phyloP scores from a whole-genome alignment of 176 grass and related monocot genomes.

The Oryza officinalis region DNA sequence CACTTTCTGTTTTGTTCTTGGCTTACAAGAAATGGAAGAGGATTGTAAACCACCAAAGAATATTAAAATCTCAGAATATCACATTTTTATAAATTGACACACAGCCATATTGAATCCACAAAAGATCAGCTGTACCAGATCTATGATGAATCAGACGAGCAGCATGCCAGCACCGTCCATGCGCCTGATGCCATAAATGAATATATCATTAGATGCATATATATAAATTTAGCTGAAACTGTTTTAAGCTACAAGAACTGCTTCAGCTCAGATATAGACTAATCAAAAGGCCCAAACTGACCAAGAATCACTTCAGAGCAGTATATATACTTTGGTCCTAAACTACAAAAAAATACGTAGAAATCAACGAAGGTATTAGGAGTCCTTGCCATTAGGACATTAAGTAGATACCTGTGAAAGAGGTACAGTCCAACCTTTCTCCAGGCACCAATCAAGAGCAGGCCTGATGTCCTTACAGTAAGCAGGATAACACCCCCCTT shows the following conservation, averaged over 20 bases:
- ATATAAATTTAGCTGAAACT: not conserved
- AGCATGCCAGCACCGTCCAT: constrained; percentile 21
- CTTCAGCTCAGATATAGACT: not conserved
- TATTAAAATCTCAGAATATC: not conserved
- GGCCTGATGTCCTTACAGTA: constrained; percentile 47
- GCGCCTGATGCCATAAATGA: constrained; percentile 43
- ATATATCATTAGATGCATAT: not conserved
- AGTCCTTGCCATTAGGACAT: constrained; percentile 1
- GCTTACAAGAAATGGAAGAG: not conserved
- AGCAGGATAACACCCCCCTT: constrained; percentile 26
- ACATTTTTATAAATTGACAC: not conserved
- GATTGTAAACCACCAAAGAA: not conserved
- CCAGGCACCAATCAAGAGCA: constrained; percentile 50
- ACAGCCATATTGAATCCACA: constrained; percentile 7
- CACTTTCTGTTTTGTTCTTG: constrained; percentile 4
- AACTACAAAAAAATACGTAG: not conserved
- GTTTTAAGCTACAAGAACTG: not conserved
- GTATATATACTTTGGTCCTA: constrained; percentile 4
- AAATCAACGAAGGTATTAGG: constrained; percentile 25
- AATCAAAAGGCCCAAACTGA: not conserved
- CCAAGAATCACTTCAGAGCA: constrained; percentile 13
- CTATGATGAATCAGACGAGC: constrained; percentile 36
- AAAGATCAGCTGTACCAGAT: constrained; percentile 35
- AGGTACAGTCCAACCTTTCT: constrained; percentile 48
- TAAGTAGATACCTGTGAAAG: constrained; percentile 38